Base-by-base conservation (phyloP, 2,329 filamentous ascomycete genomes). In the Alternaria angustiovoidea region DNA sequence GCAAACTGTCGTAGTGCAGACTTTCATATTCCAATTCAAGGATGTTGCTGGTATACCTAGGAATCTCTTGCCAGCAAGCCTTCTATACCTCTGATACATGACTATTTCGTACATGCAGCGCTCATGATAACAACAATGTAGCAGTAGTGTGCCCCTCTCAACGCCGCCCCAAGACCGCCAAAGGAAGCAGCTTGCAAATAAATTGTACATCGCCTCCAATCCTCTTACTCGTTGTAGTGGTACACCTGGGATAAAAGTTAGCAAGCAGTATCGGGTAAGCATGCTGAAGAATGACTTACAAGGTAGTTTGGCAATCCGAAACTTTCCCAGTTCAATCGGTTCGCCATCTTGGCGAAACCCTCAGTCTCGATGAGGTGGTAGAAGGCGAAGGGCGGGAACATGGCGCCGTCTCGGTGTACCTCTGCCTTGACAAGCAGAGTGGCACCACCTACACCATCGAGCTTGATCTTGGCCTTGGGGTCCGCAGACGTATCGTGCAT, bases 291-390 rank as follows among this genome's bases (percentile, higher is more conserved):
- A 7, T 9, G 5, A 81, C 87, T 77, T 81, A 97, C 95, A 85
- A 94, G 94, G 82, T 99, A 99, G 81, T 98, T 97, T 42, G 95
- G 95, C 74, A 98, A 82, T n/a, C 95, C 95, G 69, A 86, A 93
- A 59, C 91, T 87, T 63, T 90, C 85, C 89, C 93, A 97, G 49
- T 93, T 93, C 74, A 99, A 79, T 66, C 95, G 85, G 77, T 88
- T 90, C 12, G 94, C 94, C 95, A 99, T 99, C 81, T 94, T 97
- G 18, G 95, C 94, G 74, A 99, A 99, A 0, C 95, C 95, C 75
- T 99, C 95, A 0, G 95, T 98, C 83, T 99, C 95, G 62, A 99
- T 96, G 62, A 99, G 84, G 79, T 99, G 91, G 77, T 97, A 98
- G 76, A 99, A 99, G 3, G 94, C 81, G 76, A 99, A 99, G 0